Percentiles rank a stretch among this genome's conserved stretches.
Evolutionary conservation across 139 green algal species (phyloP).

Genomic region (Chloropicon primus): DNA sequence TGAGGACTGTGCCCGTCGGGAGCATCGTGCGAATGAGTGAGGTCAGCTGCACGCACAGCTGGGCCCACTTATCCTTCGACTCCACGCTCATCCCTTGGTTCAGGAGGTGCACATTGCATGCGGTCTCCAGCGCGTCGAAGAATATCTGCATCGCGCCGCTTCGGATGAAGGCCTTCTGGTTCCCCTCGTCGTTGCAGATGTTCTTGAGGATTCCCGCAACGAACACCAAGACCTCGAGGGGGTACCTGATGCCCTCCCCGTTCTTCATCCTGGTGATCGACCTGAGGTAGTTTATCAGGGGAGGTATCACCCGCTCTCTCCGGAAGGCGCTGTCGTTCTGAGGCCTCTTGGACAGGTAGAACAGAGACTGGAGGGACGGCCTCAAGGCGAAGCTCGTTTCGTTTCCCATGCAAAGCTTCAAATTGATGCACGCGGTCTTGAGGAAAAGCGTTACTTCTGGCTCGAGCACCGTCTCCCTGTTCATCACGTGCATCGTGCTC

Average conservation of each 20-base stretch:
- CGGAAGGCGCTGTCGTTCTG: neutral
- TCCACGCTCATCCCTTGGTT: neutral
- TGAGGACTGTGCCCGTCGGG: neutral
- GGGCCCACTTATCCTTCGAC: neutral
- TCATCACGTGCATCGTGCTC: neutral
- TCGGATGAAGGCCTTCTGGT: neutral
- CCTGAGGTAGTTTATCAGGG: neutral
- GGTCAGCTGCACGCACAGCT: neutral
- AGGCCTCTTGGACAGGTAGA: neutral
- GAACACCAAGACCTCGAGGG: neutral
- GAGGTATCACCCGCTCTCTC: neutral
- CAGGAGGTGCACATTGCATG: neutral
- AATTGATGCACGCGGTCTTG: neutral
- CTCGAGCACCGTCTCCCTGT: neutral
- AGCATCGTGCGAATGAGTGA: neutral
- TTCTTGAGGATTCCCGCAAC: neutral
- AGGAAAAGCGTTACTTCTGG: neutral
- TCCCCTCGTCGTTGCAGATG: neutral
- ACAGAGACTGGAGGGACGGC: neutral
- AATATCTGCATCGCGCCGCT: neutral
- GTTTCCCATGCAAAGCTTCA: neutral
- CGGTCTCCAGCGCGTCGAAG: neutral
- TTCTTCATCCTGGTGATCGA: neutral
- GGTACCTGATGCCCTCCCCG: neutral
- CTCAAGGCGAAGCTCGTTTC: neutral